Base-by-base conservation (phyloP, 805 yeast species). In the Suhomyces sp. region DNA sequence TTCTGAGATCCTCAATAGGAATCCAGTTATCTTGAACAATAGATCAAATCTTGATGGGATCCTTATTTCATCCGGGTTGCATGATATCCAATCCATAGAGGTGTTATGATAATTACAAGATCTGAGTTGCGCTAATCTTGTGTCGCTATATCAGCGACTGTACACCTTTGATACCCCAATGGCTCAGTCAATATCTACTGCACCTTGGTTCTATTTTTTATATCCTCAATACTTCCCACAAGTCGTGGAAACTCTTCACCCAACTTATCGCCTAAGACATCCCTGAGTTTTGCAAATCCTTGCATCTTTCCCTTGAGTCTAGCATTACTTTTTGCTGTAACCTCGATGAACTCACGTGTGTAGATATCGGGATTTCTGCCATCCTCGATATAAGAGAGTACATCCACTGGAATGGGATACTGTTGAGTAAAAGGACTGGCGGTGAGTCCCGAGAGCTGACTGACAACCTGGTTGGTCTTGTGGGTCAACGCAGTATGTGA, bases 301-400 rank as follows among this genome's bases (percentile, higher is more conserved):
- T 65, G 51, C 75, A 86, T 78, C 57, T 87, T 87, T 4, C 96
- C 98, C 51, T 88, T 76, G 36, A 93, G 70, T 46, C 82, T 79
- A 51, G 95, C 96, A 53, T 93, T 93, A 28, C 88, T 80, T 48
- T 87, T 81, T 25, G 88, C 81, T n/a, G 93, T 83, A 22, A 91
- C 86, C 56, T 93, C 98, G 11, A 91, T 87, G 62, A 93, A 93
- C 63, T 93, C 98, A 56, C 98, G 75, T 1, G 98, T 88, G 60
- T 93, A 93, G 25, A 93, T 88, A 54, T 93, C 98, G 0, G 98
- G 98, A 54, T 93, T 93, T 47, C 98, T 71, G 2, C 98, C 98
- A 52, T 88, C 95, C 54, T 93, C 98, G 24, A 93, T 87, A 53
- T 93, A 93, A 43, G 83, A 81, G 10, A 88, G 67, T n/a, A 90